These are phyloP conservation scores for Lathyrus tuberosus DNA, from an alignment of 306 rosid genomes.

Conservation along the genomic window DNA sequence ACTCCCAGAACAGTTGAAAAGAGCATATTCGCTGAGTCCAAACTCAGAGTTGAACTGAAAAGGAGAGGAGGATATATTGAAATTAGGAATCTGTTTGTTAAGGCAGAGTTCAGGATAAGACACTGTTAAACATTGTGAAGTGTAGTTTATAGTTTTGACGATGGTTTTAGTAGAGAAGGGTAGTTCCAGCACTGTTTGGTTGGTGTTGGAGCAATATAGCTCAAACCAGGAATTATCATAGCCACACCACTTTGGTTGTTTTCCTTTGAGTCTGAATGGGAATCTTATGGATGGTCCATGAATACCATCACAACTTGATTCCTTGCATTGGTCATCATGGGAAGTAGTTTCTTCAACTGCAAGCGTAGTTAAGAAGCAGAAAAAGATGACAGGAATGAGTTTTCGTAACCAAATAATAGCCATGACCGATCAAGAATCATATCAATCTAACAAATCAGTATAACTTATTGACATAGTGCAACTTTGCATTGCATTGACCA, in stretches of 20 bases:
- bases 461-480: neutral
- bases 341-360: neutral
- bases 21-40: neutral
- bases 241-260: constrained; percentile 25
- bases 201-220: constrained; percentile 31
- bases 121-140: neutral
- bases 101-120: constrained; percentile 34
- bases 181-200: constrained; percentile 32
- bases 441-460: neutral
- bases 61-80: constrained; percentile 24
- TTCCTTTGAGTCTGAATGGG: constrained; percentile 31
- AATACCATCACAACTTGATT: constrained; percentile 21
- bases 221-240: constrained; percentile 25
- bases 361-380: neutral
- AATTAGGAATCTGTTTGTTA: neutral
- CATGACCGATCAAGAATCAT: neutral
- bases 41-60: neutral
- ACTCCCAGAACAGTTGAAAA: constrained; percentile 28
- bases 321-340: constrained; percentile 16
- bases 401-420: neutral
- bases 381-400: neutral
- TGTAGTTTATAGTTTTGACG: constrained; percentile 30
- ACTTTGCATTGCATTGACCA: neutral
- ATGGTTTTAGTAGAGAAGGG: constrained; percentile 13
- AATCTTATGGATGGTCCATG: constrained; percentile 29